Conservation (phyloP, 768 basidiomycete species). For the Dendrothele bispora region DNA sequence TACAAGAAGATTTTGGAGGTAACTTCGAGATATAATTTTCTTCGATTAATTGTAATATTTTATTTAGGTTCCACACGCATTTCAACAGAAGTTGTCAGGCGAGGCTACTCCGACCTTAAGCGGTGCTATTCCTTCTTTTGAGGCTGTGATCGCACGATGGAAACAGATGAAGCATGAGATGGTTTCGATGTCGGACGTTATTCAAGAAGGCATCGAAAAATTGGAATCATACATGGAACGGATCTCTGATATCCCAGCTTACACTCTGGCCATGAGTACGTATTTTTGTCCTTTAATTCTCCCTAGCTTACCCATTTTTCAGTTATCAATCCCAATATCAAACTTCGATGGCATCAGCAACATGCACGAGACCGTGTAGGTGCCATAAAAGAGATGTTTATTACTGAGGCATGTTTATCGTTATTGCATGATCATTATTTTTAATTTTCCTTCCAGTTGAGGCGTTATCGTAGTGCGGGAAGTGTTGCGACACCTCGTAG, state of each 20-base stretch:
- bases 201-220: conserved; percentile 29
- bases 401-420: too few species aligned
- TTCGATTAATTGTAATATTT: not conserved
- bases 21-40: too few species aligned
- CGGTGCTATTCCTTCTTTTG: conserved; percentile 26
- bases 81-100: conserved; percentile 29
- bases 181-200: conserved; percentile 12
- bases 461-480: too few species aligned
- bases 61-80: conserved; percentile 28
- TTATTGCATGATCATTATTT: too few species aligned
- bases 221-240: conserved; percentile 20
- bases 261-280: conserved; percentile 23
- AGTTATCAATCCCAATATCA: too few species aligned
- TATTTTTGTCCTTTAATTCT: too few species aligned
- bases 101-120: conserved; percentile 29
- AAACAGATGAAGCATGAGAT: conserved; percentile 9
- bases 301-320: too few species aligned
- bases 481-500: too few species aligned
- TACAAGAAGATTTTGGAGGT: conserved; percentile 26
- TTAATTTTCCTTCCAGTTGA: too few species aligned
- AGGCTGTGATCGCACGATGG: conserved; percentile 24
- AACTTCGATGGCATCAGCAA: too few species aligned
- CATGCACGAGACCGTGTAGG: too few species aligned
- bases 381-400: too few species aligned
- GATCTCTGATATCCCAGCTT: conserved; percentile 20